A percentile compares a stretch with the other conserved stretches of the same genome.
Conservation (phyloP, 2,329 filamentous ascomycete genomes). For the Lecanosticta acicola region DNA sequence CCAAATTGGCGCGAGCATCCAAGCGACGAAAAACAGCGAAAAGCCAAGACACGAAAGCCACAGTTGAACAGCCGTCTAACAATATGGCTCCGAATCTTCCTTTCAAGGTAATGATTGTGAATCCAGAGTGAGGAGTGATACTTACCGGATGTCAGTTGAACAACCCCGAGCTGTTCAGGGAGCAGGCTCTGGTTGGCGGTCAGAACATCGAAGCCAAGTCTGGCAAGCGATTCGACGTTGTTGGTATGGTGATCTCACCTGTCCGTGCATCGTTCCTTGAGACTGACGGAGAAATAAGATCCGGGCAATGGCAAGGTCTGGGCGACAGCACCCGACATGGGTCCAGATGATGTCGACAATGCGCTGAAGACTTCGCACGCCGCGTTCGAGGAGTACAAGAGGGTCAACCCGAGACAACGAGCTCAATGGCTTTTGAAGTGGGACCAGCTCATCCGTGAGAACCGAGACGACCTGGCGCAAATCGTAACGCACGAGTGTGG, state of each 20-base stretch:
- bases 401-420: conserved; percentile 54
- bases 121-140: background rate
- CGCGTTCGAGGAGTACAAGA: conserved; percentile 57
- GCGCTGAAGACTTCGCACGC: conserved; percentile 55
- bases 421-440: conserved; percentile 60
- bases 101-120: conserved; percentile 37
- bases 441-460: conserved; percentile 58
- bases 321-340: conserved; percentile 44
- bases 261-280: no score
- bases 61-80: conserved; percentile 7
- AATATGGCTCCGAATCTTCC: conserved; percentile 36
- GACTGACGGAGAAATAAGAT: conserved; percentile 35
- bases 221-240: conserved; percentile 53
- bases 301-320: conserved; percentile 47
- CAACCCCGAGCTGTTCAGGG: conserved; percentile 50
- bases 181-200: conserved; percentile 50
- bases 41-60: background rate
- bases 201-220: conserved; percentile 53
- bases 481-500: conserved; percentile 58
- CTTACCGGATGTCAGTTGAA: conserved; percentile 40
- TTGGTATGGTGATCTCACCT: conserved; percentile 35
- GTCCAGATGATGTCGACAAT: conserved; percentile 55
- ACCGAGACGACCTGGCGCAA: conserved; percentile 57
- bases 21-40: conserved; percentile 11
- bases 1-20: conserved; percentile 16